Base-by-base conservation (phyloP, 768 basidiomycete species). In the Kwoniella europaea region DNA sequence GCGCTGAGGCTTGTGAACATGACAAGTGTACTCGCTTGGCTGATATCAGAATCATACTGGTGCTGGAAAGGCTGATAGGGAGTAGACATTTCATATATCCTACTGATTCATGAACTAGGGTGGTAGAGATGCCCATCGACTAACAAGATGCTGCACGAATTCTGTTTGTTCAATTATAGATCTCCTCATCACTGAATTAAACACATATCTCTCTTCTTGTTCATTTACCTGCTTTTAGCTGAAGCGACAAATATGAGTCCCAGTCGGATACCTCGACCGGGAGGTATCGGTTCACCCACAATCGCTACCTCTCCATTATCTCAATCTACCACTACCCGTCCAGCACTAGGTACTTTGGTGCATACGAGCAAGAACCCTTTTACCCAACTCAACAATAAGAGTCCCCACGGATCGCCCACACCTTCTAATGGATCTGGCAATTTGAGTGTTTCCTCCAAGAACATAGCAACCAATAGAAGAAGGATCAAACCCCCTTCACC, bases 221-320 rank as follows among this genome's bases (percentile, higher is more conserved):
- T 22, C 6, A 20, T 4, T 42, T 20, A 13, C 46, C 46, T 50
- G 15, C 46, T 50, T 50, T 50, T 15, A 50, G 12, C 12, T 13
- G 12, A 0, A 18, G 15, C 43, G 4, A 20, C 12, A 18, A 62
- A 27, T 6, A 76, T 76, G 75, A 76, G 75, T 70, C 73, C 75
- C 27, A 76, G 72, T 68, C 67, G 75, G 10, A 76, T 76, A 59
- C 75, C 75, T 13, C 72, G 72, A 58, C 75, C 75, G n/a, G 72
- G 72, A 16, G 67, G 53, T 6, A 69, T 20, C 22, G 35, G 46
- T 35, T 61, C 55, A 46, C 60, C 65, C 46, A 35, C 46, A 55
- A 64, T 57, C 29, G 29, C 20, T 29, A 67, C 68, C 46, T 70
- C 68, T 5, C 61, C 68, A 6, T 55, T 65, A 10, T 59, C 68